Evolutionary conservation across 225 moss, liverwort and hornwort genomes (phyloP).

Genomic region (Sphagnum contortum): DNA sequence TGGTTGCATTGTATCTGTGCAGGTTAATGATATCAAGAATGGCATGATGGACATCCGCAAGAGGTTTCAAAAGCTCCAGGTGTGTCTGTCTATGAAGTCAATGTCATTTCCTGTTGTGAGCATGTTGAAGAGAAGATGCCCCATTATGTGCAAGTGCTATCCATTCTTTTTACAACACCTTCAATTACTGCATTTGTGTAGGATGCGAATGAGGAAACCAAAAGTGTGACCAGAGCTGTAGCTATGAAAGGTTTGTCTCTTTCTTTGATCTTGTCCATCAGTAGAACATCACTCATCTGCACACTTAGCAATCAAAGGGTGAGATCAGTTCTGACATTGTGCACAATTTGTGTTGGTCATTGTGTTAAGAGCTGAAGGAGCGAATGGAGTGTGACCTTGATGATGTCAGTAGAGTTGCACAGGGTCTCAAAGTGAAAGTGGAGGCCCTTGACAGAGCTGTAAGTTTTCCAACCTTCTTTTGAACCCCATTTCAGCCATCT

Average conservation of each 20-base stretch:
- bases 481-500: not conserved
- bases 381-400: constrained; percentile 81
- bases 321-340: not conserved
- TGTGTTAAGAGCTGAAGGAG: constrained; percentile 32
- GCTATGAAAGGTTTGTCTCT: constrained; percentile 30
- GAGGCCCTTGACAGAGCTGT: constrained; percentile 73
- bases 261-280: not conserved
- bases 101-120: not conserved
- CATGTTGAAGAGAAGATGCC: not conserved
- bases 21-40: constrained; percentile 48
- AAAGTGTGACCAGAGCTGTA: constrained; percentile 38
- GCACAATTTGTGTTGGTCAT: not conserved
- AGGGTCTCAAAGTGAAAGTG: constrained; percentile 55
- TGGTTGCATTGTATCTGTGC: not conserved
- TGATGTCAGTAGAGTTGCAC: constrained; percentile 68
- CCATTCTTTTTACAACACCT: not conserved
- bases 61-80: constrained; percentile 50
- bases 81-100: constrained; percentile 1
- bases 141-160: not conserved
- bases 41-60: constrained; percentile 41
- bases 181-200: constrained; percentile 1
- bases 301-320: not conserved
- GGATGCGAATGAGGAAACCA: constrained; percentile 40
- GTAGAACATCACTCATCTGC: not conserved
- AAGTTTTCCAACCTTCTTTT: not conserved